A percentile compares a stretch with the other conserved stretches of the same genome.
Evolutionary conservation across 257 asterid genomes (phyloP).

Genomic region (Lavandula angustifolia): DNA sequence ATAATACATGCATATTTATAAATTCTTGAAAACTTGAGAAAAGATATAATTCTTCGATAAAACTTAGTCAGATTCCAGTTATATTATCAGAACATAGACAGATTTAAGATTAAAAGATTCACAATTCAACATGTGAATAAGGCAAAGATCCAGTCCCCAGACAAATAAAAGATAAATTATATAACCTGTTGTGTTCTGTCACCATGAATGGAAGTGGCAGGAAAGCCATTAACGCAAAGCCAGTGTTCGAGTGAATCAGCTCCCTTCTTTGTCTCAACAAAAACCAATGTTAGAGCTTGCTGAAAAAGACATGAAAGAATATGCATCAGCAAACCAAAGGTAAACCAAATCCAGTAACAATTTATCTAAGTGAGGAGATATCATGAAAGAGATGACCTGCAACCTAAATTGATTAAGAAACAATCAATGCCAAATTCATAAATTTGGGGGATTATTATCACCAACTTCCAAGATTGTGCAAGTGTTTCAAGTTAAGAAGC

Average conservation of each 20-base stretch:
- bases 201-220: constrained; percentile 92
- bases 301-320: constrained; percentile 40
- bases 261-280: constrained; percentile 95
- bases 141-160: constrained; percentile 1
- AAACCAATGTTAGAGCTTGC: constrained; percentile 88
- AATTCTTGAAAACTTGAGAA: neutral
- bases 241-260: constrained; percentile 95
- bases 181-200: constrained; percentile 93
- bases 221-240: constrained; percentile 81
- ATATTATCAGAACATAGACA: constrained; percentile 4
- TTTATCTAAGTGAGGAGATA: neutral
- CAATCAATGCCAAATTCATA: neutral
- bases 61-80: neutral
- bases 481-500: neutral
- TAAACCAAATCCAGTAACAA: neutral
- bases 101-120: neutral
- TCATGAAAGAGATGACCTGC: constrained; percentile 1
- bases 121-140: constrained; percentile 22
- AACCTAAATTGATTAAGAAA: neutral
- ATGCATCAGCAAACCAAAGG: constrained; percentile 20
- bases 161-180: constrained; percentile 7
- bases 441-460: neutral
- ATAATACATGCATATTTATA: neutral
- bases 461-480: constrained; percentile 7
- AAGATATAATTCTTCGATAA: neutral